A percentile compares a stretch with the other conserved stretches of the same genome.
Conservation (phyloP, 2,329 filamentous ascomycete species). For the Plectosphaerella sp. region DNA sequence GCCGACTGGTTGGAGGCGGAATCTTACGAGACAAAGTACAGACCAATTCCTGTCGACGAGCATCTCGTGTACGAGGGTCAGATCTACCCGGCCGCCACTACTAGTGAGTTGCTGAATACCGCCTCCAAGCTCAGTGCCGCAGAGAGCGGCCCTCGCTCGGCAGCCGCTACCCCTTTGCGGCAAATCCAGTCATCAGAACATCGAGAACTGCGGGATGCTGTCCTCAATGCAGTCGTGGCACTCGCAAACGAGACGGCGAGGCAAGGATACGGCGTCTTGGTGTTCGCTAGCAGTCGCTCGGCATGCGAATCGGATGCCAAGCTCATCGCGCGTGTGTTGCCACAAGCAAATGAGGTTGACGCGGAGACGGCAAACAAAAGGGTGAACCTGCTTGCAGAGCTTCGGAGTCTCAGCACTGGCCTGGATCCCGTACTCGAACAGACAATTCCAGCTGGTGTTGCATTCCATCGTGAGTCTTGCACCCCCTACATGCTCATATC, state of each 20-base stretch:
- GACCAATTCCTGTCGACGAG: constrained; percentile 72
- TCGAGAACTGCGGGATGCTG: constrained; percentile 59
- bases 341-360: constrained; percentile 40
- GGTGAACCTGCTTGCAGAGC: constrained; percentile 59
- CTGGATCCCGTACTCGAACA: constrained; percentile 62
- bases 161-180: constrained; percentile 32
- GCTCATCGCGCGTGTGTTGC: constrained; percentile 64
- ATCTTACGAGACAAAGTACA: constrained; percentile 68
- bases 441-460: constrained; percentile 63
- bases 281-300: constrained; percentile 68
- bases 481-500: neutral
- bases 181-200: constrained; percentile 51
- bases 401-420: constrained; percentile 62
- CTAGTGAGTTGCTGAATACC: constrained; percentile 53
- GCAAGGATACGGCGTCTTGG: constrained; percentile 65
- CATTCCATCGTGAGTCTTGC: constrained; percentile 64
- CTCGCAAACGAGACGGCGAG: constrained; percentile 64
- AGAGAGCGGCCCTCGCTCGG: constrained; percentile 25
- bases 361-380: constrained; percentile 50
- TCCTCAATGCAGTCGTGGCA: constrained; percentile 66
- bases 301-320: constrained; percentile 65
- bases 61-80: constrained; percentile 67
- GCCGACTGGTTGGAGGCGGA: constrained; percentile 67
- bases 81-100: constrained; percentile 58
- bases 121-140: constrained; percentile 43